Base-by-base conservation (phyloP, 257 asterid genomes). In the Ophiorrhiza pumila region DNA sequence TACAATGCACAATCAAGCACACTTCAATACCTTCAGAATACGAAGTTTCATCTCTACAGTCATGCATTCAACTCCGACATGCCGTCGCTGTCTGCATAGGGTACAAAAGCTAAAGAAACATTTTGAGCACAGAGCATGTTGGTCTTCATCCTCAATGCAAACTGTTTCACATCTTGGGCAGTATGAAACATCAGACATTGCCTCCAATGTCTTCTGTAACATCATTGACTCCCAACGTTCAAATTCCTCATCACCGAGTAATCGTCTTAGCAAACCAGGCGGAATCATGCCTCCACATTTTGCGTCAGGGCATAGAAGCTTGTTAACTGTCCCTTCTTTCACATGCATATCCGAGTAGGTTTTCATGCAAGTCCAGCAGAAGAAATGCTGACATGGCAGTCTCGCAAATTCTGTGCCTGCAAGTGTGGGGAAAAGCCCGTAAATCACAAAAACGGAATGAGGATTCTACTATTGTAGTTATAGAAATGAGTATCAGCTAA, bases 141-240 rank as follows among this genome's bases (percentile, higher is more conserved):
- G 65, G 39, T 82, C 96, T 83, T 85, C 91, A 74, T 91, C 98
- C 77, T 91, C 90, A 49, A 94, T 79, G 82, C 98, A 91, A 59
- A 91, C 83, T 5, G 93, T 91, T 78, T 89, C 98, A 78, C 98
- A 94, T 85, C 98, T 87, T 65, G 98, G 97, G 83, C 97, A 94
- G 85, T 88, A 82, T 76, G 84, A 84, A 32, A 93, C 96, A 84
- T 94, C 98, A 67, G 81, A 69, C 98, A 94, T 94, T 41, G 97
- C 84, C 72, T 87, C 96, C 59, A 94, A 82, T 53, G 98, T 80
- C 80, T 87, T 94, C 74, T 88, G 89, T 74, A 91, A 79, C 79
- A 73, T 80, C 83, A 90, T 77, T 18, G 93, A 78, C 69, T 94
- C 98, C 97, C 97, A 94, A 4, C 79, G 89, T 57, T 87, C 90